These are phyloP conservation scores for Chaetomium sp. DNA, from an alignment of 2,329 filamentous ascomycete species.

Conservation along the genomic window DNA sequence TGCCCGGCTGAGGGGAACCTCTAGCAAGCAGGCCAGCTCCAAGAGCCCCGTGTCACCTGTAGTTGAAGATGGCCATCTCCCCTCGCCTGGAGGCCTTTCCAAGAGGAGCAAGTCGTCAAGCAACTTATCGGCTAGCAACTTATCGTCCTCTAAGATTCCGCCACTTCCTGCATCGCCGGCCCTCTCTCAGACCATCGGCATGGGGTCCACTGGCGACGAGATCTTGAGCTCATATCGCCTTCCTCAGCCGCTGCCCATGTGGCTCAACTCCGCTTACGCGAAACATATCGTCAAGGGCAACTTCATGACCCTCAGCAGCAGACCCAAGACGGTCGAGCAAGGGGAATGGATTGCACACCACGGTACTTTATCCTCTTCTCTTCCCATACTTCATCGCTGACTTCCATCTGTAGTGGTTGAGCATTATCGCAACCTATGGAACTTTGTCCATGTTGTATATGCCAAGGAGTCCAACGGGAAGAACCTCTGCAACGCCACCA, in stretches of 20 bases:
- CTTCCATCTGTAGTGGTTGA: conserved; percentile 65
- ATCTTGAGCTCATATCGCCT: conserved; percentile 38
- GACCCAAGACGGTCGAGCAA: conserved; percentile 79
- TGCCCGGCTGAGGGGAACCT: conserved; percentile 35
- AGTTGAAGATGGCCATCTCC: conserved; percentile 32
- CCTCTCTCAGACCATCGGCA: conserved; percentile 34
- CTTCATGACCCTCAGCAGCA: conserved; percentile 83
- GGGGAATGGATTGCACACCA: conserved; percentile 89
- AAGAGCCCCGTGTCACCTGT: conserved; percentile 34
- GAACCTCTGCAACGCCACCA: conserved; percentile 74
- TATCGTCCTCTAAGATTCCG: conserved; percentile 33
- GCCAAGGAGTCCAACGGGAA: conserved; percentile 70
- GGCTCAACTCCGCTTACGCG: conserved; percentile 67
- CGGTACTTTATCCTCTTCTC: conserved; percentile 52
- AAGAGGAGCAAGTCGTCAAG: conserved; percentile 35
- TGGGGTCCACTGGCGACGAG: conserved; percentile 40
- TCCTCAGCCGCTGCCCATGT: conserved; percentile 55
- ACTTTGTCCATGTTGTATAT: conserved; percentile 78
- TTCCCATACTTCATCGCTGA: conserved; percentile 29
- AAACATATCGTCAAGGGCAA: conserved; percentile 86
- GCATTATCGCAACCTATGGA: conserved; percentile 78
- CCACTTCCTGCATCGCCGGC: conserved; percentile 36
- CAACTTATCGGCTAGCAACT: conserved; percentile 32
- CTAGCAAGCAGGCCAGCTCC: conserved; percentile 31
- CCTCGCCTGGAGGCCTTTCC: conserved; percentile 28